These are phyloP conservation scores for Periconia sp. DNA, from an alignment of 2,329 filamentous ascomycete genomes.

Conservation along the genomic window DNA sequence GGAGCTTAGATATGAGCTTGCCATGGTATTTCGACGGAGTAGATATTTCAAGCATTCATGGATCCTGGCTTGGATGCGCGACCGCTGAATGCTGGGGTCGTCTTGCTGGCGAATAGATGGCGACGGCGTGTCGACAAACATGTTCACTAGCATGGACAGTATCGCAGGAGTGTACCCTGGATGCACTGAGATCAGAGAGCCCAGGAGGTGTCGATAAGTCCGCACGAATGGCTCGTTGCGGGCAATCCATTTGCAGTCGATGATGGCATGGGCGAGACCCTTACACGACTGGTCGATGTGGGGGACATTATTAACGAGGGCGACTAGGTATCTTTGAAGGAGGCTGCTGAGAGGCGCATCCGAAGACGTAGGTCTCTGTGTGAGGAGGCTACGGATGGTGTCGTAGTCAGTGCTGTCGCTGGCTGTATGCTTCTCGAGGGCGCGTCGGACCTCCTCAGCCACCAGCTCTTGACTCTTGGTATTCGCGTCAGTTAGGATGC, in stretches of 20 bases:
- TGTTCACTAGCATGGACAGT: constrained; percentile 79
- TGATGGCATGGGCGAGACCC: constrained; percentile 63
- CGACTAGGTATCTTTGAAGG: constrained; percentile 64
- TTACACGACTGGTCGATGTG: constrained; percentile 62
- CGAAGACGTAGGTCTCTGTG: constrained; percentile 52
- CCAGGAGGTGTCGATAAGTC: constrained; percentile 63
- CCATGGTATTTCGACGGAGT: constrained; percentile 80
- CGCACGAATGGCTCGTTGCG: constrained; percentile 65
- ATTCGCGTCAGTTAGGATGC: constrained; percentile 49
- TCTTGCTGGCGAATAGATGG: constrained; percentile 60
- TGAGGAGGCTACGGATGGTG: constrained; percentile 60
- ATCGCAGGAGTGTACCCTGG: constrained; percentile 77
- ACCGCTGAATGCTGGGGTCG: constrained; percentile 64
- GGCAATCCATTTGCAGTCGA: constrained; percentile 67
- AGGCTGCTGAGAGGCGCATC: constrained; percentile 59
- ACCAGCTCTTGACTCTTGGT: constrained; percentile 64
- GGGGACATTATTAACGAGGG: constrained; percentile 63
- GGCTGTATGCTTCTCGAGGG: constrained; percentile 59
- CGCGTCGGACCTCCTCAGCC: constrained; percentile 66
- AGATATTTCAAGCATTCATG: constrained; percentile 79
- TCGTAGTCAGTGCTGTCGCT: constrained; percentile 64
- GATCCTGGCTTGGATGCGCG: constrained; percentile 72
- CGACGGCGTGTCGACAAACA: constrained; percentile 70
- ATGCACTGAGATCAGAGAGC: constrained; percentile 78
- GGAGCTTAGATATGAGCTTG: constrained; percentile 71